Evolutionary conservation across 345 rosid genomes (phyloP), one percentile per base, ranked within the genome.

Genomic region (Euphorbia pulcherrima): DNA sequence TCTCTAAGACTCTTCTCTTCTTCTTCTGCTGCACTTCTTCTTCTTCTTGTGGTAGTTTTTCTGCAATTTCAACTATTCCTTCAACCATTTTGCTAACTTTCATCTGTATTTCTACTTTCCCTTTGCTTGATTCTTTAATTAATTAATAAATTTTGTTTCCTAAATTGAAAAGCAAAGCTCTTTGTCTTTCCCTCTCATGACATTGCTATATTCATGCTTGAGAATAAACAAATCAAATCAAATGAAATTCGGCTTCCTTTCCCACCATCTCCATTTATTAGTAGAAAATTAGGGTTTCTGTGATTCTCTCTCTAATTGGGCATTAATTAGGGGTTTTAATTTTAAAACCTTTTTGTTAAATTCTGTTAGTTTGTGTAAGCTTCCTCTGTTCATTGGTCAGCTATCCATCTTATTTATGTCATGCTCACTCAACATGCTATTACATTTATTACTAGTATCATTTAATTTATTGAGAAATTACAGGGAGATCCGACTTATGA

Each of bases 1-100:
- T 83, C 86, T 86, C 92, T 47, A 20, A 39, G 23, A 1, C 20
- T 44, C 30, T 33, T 33, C 68, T 68, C 65, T 21, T 58, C 39
- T 57, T 53, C 56, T 53, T 11, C 58, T 46, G 47, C 58, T 46
- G 47, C 24, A 44, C 28, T 62, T 20, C 64, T 33, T 62, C 47
- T 67, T 55, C 69, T 60, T 16, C 75, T 27, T 7, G 26, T 62
- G 14, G 69, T 23, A 54, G 41, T 66, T 54, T 57, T 51, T 16
- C 57, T 61, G n/a, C 77, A 23, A 10, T 41, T 60, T 27, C 61
- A 24, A 6, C 48, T 76, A 20, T 29, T 55, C 4, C 52, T 39
- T 39, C 67, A 33, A 53, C 70, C 65, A 56, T 69, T 39, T 68
- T 64, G 48, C 33, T 68, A 50, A 33, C 47, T 60, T 39, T 30